A percentile compares a stretch with the other conserved stretches of the same genome.
Evolutionary conservation across 805 yeast genomes (phyloP).

Genomic region (Ogataea trehalophila): DNA sequence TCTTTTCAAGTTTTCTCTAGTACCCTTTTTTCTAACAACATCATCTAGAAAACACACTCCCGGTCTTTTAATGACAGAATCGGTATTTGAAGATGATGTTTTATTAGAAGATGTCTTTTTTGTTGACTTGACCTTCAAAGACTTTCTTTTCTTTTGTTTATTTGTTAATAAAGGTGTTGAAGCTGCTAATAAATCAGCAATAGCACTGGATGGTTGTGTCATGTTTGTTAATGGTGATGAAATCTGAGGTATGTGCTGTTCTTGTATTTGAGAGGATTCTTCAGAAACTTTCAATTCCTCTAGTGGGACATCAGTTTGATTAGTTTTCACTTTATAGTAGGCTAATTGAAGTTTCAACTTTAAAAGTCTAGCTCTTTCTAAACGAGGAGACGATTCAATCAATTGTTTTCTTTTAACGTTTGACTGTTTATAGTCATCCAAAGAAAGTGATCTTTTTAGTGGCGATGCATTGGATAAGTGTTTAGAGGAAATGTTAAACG

Average conservation of each 20-base stretch:
- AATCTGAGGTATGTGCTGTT: constrained; percentile 1
- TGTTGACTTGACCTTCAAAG: constrained; percentile 1
- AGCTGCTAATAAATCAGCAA: constrained; percentile 33
- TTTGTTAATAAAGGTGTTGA: constrained; percentile 23
- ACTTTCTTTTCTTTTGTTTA: constrained; percentile 2
- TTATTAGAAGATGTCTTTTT: background rate
- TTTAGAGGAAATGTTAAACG: too few relatives aligned
- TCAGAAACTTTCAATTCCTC: constrained; percentile 25
- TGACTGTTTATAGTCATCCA: constrained; percentile 2
- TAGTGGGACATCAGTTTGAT: constrained; percentile 36
- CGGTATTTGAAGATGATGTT: background rate
- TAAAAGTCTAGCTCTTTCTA: constrained; percentile 36
- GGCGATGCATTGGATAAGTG: constrained; percentile 2
- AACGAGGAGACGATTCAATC: constrained; percentile 18
- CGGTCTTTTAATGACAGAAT: background rate
- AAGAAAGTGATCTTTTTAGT: constrained; percentile 13
- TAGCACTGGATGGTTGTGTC: constrained; percentile 22
- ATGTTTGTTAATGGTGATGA: constrained; percentile 15
- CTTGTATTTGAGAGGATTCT: background rate
- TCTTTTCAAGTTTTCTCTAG: constrained; percentile 24
- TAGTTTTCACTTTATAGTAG: constrained; percentile 46
- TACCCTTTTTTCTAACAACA: constrained; percentile 23
- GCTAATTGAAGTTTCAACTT: constrained; percentile 47
- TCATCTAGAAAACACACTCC: constrained; percentile 22
- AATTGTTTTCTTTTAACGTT: constrained; percentile 1